These are phyloP conservation scores for Murraya paniculata DNA, from an alignment of 345 rosid species.

Conservation along the genomic window DNA sequence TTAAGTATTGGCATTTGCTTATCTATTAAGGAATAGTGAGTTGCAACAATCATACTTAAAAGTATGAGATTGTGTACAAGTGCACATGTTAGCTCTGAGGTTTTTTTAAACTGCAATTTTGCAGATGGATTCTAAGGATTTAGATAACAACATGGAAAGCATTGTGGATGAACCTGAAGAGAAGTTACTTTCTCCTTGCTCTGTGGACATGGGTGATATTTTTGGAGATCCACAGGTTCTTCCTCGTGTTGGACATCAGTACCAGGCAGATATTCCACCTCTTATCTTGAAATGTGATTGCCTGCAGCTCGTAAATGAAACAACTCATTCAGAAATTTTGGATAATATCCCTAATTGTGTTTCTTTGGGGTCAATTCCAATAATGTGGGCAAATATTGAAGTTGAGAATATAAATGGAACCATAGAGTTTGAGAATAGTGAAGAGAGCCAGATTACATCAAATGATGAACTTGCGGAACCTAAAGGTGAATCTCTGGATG, in stretches of 20 bases:
- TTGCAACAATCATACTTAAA: not conserved
- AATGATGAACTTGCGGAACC: constrained; percentile 8
- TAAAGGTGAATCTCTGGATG: constrained; percentile 14
- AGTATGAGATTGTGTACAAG: not conserved
- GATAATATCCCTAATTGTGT: constrained; percentile 14
- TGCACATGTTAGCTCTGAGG: not conserved
- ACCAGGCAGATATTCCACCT: constrained; percentile 53
- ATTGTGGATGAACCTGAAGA: constrained; percentile 30
- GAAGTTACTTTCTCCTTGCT: constrained; percentile 28
- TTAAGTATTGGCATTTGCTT: not conserved
- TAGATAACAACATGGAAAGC: constrained; percentile 34
- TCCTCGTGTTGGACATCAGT: constrained; percentile 60
- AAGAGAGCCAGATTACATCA: constrained; percentile 20
- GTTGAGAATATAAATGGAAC: constrained; percentile 39
- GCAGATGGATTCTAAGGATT: constrained; percentile 37
- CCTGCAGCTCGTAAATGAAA: constrained; percentile 22
- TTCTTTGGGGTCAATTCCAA: constrained; percentile 38
- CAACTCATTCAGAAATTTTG: constrained; percentile 17
- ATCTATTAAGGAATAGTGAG: not conserved
- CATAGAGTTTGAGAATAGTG: constrained; percentile 25
- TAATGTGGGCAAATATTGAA: constrained; percentile 44
- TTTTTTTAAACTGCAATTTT: not conserved
- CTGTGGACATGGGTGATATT: constrained; percentile 27
- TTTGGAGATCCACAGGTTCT: constrained; percentile 41
- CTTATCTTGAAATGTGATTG: constrained; percentile 26